Evolutionary conservation across 306 rosid species (phyloP).

Genomic region (Mimosa bimucronata): DNA sequence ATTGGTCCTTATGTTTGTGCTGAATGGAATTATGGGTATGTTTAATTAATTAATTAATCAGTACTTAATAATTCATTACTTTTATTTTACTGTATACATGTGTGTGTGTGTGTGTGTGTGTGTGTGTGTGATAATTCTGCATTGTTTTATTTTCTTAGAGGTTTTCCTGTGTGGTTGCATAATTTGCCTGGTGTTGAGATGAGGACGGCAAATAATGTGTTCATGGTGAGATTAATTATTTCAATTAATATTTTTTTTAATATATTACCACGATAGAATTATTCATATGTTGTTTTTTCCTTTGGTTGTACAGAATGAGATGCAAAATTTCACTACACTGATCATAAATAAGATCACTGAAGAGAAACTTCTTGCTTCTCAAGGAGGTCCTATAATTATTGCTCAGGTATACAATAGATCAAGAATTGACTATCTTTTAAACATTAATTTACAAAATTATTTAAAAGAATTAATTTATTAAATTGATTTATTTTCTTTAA

Average conservation of each 20-base stretch:
- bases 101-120: no score
- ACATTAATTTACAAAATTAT: background rate
- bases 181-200: conserved; percentile 56
- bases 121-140: background rate
- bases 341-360: conserved; percentile 50
- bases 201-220: conserved; percentile 51
- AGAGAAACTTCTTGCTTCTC: conserved; percentile 53
- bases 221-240: conserved; percentile 46
- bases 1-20: conserved; percentile 74
- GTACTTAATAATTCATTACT: background rate
- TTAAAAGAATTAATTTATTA: background rate
- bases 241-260: background rate
- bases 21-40: conserved; percentile 69
- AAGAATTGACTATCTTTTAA: background rate
- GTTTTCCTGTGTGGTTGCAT: conserved; percentile 65
- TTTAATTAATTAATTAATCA: background rate
- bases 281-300: background rate
- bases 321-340: conserved; percentile 52
- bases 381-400: conserved; percentile 40
- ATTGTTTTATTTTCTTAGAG: conserved; percentile 35
- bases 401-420: conserved; percentile 45
- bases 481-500: background rate
- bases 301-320: conserved; percentile 44
- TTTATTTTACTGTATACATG: background rate
- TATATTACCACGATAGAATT: background rate